These are phyloP conservation scores for Aureobasidium subglaciale DNA, from an alignment of 2,329 filamentous ascomycete genomes.

Conservation along the genomic window DNA sequence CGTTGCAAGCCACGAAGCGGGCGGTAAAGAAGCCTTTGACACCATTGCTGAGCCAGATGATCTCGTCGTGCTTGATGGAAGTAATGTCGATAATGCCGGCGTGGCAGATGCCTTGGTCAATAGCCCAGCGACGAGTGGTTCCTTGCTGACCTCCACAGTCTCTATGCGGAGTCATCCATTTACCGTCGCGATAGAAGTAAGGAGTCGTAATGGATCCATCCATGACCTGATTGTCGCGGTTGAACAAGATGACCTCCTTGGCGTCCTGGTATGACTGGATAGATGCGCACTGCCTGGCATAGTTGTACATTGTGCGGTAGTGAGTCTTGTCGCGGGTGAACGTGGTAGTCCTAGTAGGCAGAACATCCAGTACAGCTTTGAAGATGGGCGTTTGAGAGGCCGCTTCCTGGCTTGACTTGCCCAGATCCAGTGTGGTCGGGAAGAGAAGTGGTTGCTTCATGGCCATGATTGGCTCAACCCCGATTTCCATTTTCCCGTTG, in stretches of 20 bases:
- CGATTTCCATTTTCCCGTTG: constrained; percentile 33
- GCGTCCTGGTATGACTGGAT: constrained; percentile 32
- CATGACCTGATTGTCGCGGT: constrained; percentile 61
- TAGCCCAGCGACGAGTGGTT: constrained; percentile 75
- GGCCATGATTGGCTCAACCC: constrained; percentile 34
- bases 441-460: constrained; percentile 46
- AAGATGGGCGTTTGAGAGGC: constrained; percentile 24
- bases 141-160: constrained; percentile 72
- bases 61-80: constrained; percentile 63
- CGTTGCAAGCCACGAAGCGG: constrained; percentile 17
- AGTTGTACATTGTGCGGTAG: constrained; percentile 61
- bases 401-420: constrained; percentile 20
- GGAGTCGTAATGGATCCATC: constrained; percentile 78
- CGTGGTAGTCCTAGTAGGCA: constrained; percentile 46
- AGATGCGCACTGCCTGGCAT: constrained; percentile 59
- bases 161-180: constrained; percentile 72
- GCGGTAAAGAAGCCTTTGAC: constrained; percentile 62
- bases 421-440: constrained; percentile 47
- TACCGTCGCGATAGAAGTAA: constrained; percentile 66
- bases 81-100: constrained; percentile 56
- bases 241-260: constrained; percentile 73
- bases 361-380: constrained; percentile 45
- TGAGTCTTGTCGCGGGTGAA: constrained; percentile 87
- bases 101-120: constrained; percentile 59
- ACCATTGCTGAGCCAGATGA: constrained; percentile 84